Evolutionary conservation across 2,329 filamentous ascomycete species (phyloP), one percentile per base, ranked within the genome.

Genomic region (Setomelanomma holmii): DNA sequence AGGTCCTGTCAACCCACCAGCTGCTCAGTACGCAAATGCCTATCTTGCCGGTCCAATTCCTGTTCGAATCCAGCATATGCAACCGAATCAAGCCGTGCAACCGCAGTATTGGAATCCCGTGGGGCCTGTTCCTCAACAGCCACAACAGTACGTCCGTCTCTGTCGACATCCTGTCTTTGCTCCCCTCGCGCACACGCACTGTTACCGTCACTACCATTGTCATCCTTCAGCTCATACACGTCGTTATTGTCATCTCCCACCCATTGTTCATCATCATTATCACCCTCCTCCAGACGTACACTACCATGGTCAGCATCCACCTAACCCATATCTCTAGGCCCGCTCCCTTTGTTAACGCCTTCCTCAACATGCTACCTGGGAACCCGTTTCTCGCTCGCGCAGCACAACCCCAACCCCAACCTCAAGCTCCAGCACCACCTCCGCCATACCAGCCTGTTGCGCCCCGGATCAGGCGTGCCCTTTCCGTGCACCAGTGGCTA

Each of bases 311-410:
- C 44, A 51, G 42, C 56, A 58, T 39, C 45, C 43, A 21, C 38
- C 51, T 60, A 40, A 60, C 38, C 54, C 42, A 6, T 43, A 30
- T 41, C 53, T 46, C 34, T 58, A 60, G 57, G 33, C 23, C 27
- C 20, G 42, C 19, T 4, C 19, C 19, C 19, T 45, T 38, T 17
- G 42, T n/a, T n/a, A n/a, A 8, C 33, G 30, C 30, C 34, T 36
- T 36, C 16, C 16, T 36, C 34, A 36, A 36, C 34, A 7, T 12
- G 8, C 2, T 11, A n/a, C 39, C 21, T 24, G n/a, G n/a, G n/a
- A n/a, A 41, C 20, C 20, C n/a, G n/a, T n/a, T 40, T 10, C 10
- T 27, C 4, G 34, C 7, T 36, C 34, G 14, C 14, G 14, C 4
- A 8, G 27, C 5, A 14, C 47, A 38, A 38, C 5, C 5, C 16